Evolutionary conservation across 2,329 filamentous ascomycete species (phyloP).

Genomic region (Aureobasidium sp.): DNA sequence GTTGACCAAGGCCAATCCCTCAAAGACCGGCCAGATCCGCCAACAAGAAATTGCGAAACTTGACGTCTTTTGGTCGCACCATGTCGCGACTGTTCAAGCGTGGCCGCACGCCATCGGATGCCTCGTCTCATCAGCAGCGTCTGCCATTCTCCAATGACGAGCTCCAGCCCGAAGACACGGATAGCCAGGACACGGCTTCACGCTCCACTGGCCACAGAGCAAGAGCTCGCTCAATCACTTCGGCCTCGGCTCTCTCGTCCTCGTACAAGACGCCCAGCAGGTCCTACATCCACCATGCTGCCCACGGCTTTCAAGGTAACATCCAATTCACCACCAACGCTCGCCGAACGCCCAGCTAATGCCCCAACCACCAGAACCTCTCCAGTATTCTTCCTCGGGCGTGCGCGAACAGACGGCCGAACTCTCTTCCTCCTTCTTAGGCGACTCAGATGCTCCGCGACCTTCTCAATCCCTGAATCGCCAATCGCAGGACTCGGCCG

Average conservation of each 20-base stretch:
- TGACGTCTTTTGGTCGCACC: slow-evolving; percentile 1
- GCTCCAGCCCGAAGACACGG: slow-evolving; percentile 14
- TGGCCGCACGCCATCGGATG: slow-evolving; percentile 16
- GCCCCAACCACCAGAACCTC: slow-evolving; percentile 35
- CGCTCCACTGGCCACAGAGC: slow-evolving; percentile 12
- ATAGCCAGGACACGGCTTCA: slow-evolving; percentile 7
- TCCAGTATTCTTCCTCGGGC: slow-evolving; percentile 33
- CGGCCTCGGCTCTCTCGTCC: slow-evolving; percentile 22
- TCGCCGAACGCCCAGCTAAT: neutral
- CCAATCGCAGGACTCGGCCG: slow-evolving; percentile 7
- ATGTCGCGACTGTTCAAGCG: slow-evolving; percentile 17
- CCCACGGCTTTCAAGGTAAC: slow-evolving; percentile 21
- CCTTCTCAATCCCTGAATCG: slow-evolving; percentile 8
- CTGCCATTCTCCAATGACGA: slow-evolving; percentile 20
- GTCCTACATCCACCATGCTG: slow-evolving; percentile 30
- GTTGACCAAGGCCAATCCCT: neutral
- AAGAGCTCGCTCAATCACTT: slow-evolving; percentile 18
- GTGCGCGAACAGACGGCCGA: slow-evolving; percentile 34
- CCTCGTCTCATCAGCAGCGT: slow-evolving; percentile 19
- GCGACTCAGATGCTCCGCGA: slow-evolving; percentile 27
- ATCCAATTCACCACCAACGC: neutral
- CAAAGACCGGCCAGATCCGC: neutral
- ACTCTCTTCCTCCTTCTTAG: slow-evolving; percentile 32
- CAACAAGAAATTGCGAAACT: neutral
- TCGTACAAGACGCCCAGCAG: slow-evolving; percentile 29